Percentiles rank a stretch among this genome's conserved stretches.
Conservation (phyloP, 1,139 yeast species). For the Scheffersomyces segobiensis region DNA sequence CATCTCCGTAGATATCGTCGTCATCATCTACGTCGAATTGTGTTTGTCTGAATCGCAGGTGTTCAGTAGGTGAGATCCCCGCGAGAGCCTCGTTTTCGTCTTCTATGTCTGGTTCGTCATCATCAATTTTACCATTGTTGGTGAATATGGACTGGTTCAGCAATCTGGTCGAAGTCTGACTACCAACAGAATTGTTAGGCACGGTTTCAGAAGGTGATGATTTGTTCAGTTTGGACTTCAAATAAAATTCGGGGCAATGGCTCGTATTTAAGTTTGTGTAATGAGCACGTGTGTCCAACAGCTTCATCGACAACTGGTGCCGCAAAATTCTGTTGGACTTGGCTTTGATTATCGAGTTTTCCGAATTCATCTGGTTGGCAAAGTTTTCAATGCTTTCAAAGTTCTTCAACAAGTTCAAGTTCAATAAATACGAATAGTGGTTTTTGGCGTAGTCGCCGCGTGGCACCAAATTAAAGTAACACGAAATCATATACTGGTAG, state of each 20-base stretch:
- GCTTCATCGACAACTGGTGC: constrained; percentile 37
- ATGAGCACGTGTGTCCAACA: constrained; percentile 11
- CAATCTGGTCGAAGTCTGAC: constrained; percentile 13
- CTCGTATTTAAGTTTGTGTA: background rate
- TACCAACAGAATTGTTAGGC: constrained; percentile 13
- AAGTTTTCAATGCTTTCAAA: constrained; percentile 37
- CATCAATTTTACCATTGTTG: constrained; percentile 14
- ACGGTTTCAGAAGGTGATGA: background rate
- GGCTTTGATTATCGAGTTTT: constrained; percentile 28
- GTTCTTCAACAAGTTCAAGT: constrained; percentile 40
- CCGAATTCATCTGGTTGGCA: constrained; percentile 30
- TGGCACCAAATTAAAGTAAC: constrained; percentile 42
- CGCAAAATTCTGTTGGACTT: constrained; percentile 34
- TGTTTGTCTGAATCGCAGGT: background rate
- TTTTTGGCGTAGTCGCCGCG: constrained; percentile 28
- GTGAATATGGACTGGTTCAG: constrained; percentile 14
- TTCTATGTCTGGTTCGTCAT: constrained; percentile 13
- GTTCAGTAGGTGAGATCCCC: background rate
- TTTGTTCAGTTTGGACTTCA: background rate
- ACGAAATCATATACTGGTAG: constrained; percentile 43
- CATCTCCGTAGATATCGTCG: constrained; percentile 8
- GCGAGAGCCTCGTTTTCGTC: constrained; percentile 1
- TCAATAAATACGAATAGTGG: constrained; percentile 39
- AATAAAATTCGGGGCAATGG: background rate
- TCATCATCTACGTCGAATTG: background rate